Base-by-base conservation (phyloP, 495 filamentous ascomycete species). In the Annulohypoxylon nitens region DNA sequence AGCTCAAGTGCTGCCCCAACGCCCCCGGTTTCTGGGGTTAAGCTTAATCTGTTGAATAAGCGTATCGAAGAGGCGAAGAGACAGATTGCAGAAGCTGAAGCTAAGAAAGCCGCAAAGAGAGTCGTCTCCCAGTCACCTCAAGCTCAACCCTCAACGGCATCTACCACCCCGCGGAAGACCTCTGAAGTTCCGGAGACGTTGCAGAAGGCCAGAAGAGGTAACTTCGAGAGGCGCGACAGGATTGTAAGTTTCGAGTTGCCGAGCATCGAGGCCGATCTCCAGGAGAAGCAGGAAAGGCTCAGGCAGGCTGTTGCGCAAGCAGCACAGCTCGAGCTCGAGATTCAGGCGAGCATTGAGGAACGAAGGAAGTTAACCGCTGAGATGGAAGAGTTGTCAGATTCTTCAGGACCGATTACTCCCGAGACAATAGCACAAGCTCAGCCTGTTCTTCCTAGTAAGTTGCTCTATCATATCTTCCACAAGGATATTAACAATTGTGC, bases 31-130 rank as follows among this genome's bases (percentile, higher is more conserved):
- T 47, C 58, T 23, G 75, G 73, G 11, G 64, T 54, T 36, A 86
- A 90, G 53, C 84, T 97, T 8, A 85, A 88, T 57, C 70, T 83
- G 23, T 92, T 91, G 74, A 87, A 93, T 63, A 84, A 88, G 67
- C 87, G 90, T 67, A 95, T 97, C 57, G 87, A 92, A 77, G 86
- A 86, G 43, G 88, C 95, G 84, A 93, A 88, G 70, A 87, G 87
- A 77, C 90, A 86, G 63, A 95, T 97, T 77, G 92, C 90, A 14
- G 90, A 93, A 75, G 86, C 90, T 39, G 93, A 97, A 78, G 86
- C 91, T 36, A 88, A 86, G 66, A 89, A 88, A 68, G 67, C 70
- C 25, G 61, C 72, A 71, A 82, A 69, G 55, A 86, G 76, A 69
- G 61, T 70, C 58, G 81, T 73, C 41, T 68, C 48, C 69, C 67